These are phyloP conservation scores for Podaxis sp. DNA, from an alignment of 768 basidiomycete species.

Conservation along the genomic window DNA sequence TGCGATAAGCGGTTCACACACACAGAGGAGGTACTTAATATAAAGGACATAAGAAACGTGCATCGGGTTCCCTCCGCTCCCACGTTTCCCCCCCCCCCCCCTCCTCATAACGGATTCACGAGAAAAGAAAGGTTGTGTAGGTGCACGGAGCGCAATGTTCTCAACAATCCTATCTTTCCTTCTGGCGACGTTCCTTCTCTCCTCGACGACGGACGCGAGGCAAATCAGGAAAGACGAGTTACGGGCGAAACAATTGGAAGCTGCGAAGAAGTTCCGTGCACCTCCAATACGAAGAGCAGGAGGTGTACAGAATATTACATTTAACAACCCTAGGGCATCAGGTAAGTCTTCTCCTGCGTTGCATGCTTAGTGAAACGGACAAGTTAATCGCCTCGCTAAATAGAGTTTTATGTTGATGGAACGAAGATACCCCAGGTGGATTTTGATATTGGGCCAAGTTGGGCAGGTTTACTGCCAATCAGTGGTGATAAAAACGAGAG, in stretches of 20 bases:
- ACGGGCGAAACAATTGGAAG: constrained; percentile 43
- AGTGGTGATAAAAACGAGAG: constrained; percentile 59
- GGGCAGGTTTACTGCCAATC: constrained; percentile 74
- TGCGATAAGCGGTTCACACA: constrained; percentile 6
- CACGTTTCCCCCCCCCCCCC: not conserved
- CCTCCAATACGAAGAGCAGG: constrained; percentile 18
- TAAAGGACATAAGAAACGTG: not conserved
- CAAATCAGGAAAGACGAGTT: constrained; percentile 41
- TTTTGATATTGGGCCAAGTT: constrained; percentile 74
- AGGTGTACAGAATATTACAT: constrained; percentile 62
- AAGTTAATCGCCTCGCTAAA: not conserved
- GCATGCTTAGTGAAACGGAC: not conserved
- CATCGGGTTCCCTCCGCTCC: not conserved
- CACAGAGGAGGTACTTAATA: not conserved
- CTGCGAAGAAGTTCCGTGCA: constrained; percentile 39
- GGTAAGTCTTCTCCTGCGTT: constrained; percentile 32
- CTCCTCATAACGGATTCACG: not conserved
- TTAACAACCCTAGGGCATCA: constrained; percentile 63
- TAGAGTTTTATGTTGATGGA: constrained; percentile 74
- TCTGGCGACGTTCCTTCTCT: constrained; percentile 18
- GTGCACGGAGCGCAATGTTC: not conserved
- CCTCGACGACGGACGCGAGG: constrained; percentile 22
- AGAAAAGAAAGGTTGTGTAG: not conserved
- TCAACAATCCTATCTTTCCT: constrained; percentile 3
- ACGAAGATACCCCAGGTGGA: constrained; percentile 62